phyloP scores from a whole-genome alignment of 2,329 filamentous ascomycete species.

The Plenodomus tracheiphilus region DNA sequence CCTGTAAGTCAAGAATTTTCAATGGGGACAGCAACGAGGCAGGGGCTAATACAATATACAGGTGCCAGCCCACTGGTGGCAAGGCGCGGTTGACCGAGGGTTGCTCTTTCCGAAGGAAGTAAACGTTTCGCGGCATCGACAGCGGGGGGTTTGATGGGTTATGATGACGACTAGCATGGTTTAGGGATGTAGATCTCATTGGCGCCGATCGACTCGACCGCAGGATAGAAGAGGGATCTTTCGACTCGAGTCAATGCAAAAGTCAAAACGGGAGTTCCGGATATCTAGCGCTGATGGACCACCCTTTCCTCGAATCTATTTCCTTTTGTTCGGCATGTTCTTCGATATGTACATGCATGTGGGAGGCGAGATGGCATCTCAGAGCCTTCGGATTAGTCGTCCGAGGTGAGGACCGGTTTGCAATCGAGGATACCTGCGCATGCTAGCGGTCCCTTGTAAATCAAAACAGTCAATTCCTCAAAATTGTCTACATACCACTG shows the following conservation, averaged over 20 bases:
- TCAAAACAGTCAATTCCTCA: constrained; percentile 43
- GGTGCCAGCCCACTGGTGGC: constrained; percentile 97
- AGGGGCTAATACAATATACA: constrained; percentile 31
- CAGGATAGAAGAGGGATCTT: constrained; percentile 51
- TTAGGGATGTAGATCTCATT: constrained; percentile 46
- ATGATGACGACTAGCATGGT: constrained; percentile 45
- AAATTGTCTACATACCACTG: constrained; percentile 18
- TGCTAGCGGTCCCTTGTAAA: constrained; percentile 49
- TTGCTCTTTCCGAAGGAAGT: constrained; percentile 99
- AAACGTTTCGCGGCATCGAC: constrained; percentile 56
- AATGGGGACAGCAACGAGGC: constrained; percentile 3
- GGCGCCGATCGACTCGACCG: constrained; percentile 47
- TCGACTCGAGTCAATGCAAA: constrained; percentile 48
- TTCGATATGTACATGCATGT: constrained; percentile 49
- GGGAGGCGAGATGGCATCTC: constrained; percentile 48
- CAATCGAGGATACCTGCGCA: constrained; percentile 53
- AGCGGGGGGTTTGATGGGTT: constrained; percentile 40
- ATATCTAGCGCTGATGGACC: constrained; percentile 50
- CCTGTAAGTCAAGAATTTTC: constrained; percentile 54
- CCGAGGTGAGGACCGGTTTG: constrained; percentile 47
- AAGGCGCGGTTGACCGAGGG: constrained; percentile 99
- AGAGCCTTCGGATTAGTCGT: constrained; percentile 43
- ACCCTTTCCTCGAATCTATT: constrained; percentile 43
- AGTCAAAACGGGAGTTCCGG: constrained; percentile 50
- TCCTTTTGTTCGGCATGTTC: constrained; percentile 45